phyloP scores from a whole-genome alignment of 768 basidiomycete genomes.

The Panaeolus papilionaceus region DNA sequence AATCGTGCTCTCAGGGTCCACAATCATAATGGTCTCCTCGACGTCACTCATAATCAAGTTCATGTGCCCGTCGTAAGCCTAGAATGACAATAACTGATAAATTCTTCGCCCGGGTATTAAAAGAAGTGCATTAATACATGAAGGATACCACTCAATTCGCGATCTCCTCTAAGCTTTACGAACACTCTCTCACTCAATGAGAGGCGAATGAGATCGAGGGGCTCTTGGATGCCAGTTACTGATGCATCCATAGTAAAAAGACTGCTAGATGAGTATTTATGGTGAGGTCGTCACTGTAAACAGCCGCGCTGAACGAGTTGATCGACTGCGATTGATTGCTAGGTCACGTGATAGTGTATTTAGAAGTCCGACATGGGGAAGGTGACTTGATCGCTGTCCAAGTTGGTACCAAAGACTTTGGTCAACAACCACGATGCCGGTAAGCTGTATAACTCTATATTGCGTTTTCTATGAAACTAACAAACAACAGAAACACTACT shows the following conservation, averaged over 20 bases:
- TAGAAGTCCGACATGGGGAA: constrained; percentile 31
- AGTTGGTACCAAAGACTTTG: constrained; percentile 14
- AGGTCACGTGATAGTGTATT: constrained; percentile 31
- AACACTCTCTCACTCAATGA: constrained; percentile 98
- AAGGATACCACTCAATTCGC: constrained; percentile 88
- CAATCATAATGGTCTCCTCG: constrained; percentile 96
- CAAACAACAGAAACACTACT: constrained; percentile 81
- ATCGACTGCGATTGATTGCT: background rate
- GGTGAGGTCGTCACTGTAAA: constrained; percentile 15
- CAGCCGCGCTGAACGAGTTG: background rate
- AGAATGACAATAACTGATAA: constrained; percentile 20
- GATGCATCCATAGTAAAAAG: constrained; percentile 66
- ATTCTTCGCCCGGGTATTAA: background rate
- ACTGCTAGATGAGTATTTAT: background rate
- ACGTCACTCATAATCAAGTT: constrained; percentile 98
- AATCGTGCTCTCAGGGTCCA: constrained; percentile 79
- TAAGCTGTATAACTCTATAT: constrained; percentile 40
- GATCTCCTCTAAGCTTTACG: constrained; percentile 95
- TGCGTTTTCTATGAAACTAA: constrained; percentile 16
- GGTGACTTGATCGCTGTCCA: constrained; percentile 18
- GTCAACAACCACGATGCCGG: constrained; percentile 62
- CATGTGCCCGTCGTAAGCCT: constrained; percentile 99
- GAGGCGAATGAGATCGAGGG: constrained; percentile 95
- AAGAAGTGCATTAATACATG: constrained; percentile 66
- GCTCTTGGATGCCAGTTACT: constrained; percentile 86